A percentile compares a stretch with the other conserved stretches of the same genome.
Conservation (phyloP, 2,329 filamentous ascomycete species). For the Trematosphaeria pertusa region DNA sequence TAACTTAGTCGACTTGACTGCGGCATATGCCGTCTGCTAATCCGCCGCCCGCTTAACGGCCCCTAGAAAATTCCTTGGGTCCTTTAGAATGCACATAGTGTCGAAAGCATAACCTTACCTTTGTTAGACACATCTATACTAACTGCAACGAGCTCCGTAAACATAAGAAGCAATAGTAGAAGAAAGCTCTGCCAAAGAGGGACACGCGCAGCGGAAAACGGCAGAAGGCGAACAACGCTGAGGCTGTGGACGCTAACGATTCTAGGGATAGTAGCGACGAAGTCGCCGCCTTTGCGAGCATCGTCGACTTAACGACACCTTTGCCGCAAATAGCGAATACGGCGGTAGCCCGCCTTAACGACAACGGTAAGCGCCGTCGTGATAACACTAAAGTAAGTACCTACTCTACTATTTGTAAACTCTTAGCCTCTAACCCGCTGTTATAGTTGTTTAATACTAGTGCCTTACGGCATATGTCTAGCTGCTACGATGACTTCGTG, state of each 20-base stretch:
- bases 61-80: not conserved
- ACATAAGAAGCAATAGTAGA: slow-evolving; percentile 11
- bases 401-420: slow-evolving; percentile 2
- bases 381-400: slow-evolving; percentile 8
- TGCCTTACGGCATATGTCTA: slow-evolving; percentile 14
- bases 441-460: slow-evolving; percentile 16
- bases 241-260: not conserved
- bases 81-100: slow-evolving; percentile 11
- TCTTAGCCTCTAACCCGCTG: not conserved
- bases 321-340: not conserved
- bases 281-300: not conserved
- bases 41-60: not conserved
- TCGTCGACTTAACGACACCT: slow-evolving; percentile 2
- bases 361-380: not conserved
- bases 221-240: slow-evolving; percentile 5
- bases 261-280: not conserved
- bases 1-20: slow-evolving; percentile 4
- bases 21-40: slow-evolving; percentile 4
- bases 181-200: not conserved
- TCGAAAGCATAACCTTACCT: slow-evolving; percentile 9
- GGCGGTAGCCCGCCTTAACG: not conserved
- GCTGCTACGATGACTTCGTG: slow-evolving; percentile 10
- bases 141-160: slow-evolving; percentile 11
- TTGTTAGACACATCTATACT: slow-evolving; percentile 9
- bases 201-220: slow-evolving; percentile 1